A percentile compares a stretch with the other conserved stretches of the same genome.
These are phyloP conservation scores for Chlorella ohadii DNA, from an alignment of 139 green algal species.

Conservation along the genomic window DNA sequence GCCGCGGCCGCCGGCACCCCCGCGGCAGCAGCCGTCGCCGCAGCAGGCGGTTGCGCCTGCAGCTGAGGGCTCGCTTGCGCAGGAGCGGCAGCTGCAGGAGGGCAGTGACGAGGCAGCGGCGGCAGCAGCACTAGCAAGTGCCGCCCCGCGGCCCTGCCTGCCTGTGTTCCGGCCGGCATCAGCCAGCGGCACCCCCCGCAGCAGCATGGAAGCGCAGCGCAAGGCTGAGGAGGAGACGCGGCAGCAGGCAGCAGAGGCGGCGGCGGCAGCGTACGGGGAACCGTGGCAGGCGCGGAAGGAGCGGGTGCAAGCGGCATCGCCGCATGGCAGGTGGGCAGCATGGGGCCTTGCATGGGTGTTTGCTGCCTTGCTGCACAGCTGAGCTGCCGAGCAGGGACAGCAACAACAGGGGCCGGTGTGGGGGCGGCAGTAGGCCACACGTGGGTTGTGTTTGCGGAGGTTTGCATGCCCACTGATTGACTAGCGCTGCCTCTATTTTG, in stretches of 20 bases:
- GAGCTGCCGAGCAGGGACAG: too few species aligned
- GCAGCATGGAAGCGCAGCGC: neutral
- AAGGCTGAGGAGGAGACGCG: constrained; percentile 4
- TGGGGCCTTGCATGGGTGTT: neutral
- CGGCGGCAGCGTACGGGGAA: constrained; percentile 74
- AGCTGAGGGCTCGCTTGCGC: neutral
- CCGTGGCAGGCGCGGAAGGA: constrained; percentile 55
- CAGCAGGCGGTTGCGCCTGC: neutral
- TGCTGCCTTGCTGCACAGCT: neutral
- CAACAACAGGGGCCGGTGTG: too few species aligned
- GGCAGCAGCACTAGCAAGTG: neutral
- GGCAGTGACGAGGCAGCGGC: neutral
- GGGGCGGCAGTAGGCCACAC: too few species aligned
- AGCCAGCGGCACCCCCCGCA: neutral
- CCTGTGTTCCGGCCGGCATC: neutral
- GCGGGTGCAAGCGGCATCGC: constrained; percentile 76
- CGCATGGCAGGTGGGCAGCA: constrained; percentile 65
- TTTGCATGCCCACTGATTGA: too few species aligned
- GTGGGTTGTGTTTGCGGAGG: neutral
- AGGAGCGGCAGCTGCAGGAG: neutral
- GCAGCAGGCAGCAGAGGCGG: constrained; percentile 41
- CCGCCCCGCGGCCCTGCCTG: neutral
- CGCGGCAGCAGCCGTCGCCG: neutral
- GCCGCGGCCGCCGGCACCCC: too few species aligned
- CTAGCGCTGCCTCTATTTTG: too few species aligned